These are phyloP conservation scores for Suillus ampliporus DNA, from an alignment of 768 basidiomycete species.

Conservation along the genomic window DNA sequence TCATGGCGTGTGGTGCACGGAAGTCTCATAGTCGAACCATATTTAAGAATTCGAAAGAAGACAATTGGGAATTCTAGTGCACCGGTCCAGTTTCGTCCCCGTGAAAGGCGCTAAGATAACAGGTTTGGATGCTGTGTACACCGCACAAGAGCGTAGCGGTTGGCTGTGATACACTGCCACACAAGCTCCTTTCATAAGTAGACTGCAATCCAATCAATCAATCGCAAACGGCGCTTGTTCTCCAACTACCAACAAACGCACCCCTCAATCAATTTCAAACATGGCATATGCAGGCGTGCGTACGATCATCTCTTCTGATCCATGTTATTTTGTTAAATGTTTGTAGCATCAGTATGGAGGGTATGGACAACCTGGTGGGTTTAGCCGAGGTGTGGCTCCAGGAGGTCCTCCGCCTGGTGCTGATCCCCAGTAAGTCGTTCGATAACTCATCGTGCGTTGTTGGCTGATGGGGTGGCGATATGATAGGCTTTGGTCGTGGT, in stretches of 20 bases:
- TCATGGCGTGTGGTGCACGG: too few species aligned
- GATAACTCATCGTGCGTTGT: background rate
- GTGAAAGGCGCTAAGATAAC: background rate
- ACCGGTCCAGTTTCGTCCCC: background rate
- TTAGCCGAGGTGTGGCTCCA: constrained; percentile 10
- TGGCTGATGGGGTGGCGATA: background rate
- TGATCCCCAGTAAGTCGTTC: constrained; percentile 69
- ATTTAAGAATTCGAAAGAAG: too few species aligned
- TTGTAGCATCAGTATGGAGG: constrained; percentile 12
- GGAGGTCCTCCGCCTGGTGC: constrained; percentile 53
- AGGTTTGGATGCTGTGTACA: background rate
- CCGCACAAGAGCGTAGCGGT: too few species aligned
- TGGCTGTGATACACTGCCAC: too few species aligned
- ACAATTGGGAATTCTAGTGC: too few species aligned
- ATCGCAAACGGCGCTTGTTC: background rate
- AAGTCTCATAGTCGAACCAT: too few species aligned
- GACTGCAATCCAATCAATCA: background rate
- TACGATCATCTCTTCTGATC: too few species aligned
- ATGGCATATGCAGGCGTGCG: constrained; percentile 10
- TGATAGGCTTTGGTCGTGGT: constrained; percentile 75
- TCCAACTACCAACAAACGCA: background rate
- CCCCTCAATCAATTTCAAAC: background rate
- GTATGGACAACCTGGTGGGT: constrained; percentile 26
- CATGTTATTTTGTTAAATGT: too few species aligned
- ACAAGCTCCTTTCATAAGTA: too few species aligned